Conservation (phyloP, 495 filamentous ascomycete genomes). For the Aspergillus nanangensis region DNA sequence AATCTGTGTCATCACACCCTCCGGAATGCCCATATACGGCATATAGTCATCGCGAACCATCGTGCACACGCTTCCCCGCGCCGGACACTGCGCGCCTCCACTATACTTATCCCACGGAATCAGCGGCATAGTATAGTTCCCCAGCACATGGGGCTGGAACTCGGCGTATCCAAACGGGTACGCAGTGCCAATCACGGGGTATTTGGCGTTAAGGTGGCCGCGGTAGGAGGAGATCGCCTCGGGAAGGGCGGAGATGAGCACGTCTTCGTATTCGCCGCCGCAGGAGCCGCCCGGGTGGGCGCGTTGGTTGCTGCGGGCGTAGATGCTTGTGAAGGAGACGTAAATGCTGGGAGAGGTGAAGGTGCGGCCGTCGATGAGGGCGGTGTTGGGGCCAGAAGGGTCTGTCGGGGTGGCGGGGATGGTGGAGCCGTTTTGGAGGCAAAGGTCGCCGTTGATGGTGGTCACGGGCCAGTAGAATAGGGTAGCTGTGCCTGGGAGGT, state of each 20-base stretch:
- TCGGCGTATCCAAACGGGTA: constrained; percentile 25
- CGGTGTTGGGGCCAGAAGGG: constrained; percentile 17
- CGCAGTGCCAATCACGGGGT: constrained; percentile 14
- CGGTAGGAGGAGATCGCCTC: constrained; percentile 13
- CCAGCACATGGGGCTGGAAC: constrained; percentile 16
- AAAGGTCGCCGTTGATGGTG: constrained; percentile 19
- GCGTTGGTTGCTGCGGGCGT: constrained; percentile 20
- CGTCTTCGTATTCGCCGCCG: constrained; percentile 16
- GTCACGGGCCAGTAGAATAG: constrained; percentile 26
- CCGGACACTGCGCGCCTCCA: constrained; percentile 20
- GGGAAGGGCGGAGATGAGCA: constrained; percentile 14
- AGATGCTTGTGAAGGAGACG: constrained; percentile 23
- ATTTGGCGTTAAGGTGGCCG: constrained; percentile 19
- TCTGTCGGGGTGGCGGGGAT: constrained; percentile 11
- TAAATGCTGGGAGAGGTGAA: constrained; percentile 21
- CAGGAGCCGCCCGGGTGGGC: constrained; percentile 16
- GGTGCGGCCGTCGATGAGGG: constrained; percentile 17
- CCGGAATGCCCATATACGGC: constrained; percentile 2
- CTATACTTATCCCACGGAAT: constrained; percentile 22
- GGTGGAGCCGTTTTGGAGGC: constrained; percentile 19
- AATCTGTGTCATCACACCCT: constrained; percentile 9
- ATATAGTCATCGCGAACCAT: constrained; percentile 19
- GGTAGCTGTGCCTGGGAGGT: constrained; percentile 22
- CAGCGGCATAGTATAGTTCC: constrained; percentile 14
- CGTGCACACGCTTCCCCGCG: constrained; percentile 10